These are phyloP conservation scores for Phaseolus lunatus DNA, from an alignment of 306 rosid genomes.

Conservation along the genomic window DNA sequence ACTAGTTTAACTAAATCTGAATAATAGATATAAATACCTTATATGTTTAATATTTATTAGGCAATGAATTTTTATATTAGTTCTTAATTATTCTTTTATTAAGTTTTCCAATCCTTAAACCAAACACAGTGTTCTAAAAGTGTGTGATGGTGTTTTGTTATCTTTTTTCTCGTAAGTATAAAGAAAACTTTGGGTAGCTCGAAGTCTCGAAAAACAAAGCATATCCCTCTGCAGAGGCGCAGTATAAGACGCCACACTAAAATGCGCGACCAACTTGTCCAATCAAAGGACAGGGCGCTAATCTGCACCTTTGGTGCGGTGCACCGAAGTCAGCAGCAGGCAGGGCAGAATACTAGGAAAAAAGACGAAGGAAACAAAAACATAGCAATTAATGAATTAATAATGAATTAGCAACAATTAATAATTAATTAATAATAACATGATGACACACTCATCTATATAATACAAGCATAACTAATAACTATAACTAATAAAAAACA, in stretches of 20 bases:
- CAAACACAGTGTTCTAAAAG: too few relatives aligned
- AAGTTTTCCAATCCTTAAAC: too few relatives aligned
- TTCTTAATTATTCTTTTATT: too few relatives aligned
- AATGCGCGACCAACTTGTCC: constrained; percentile 4
- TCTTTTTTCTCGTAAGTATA: not conserved
- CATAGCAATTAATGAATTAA: not conserved
- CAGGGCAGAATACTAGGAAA: not conserved
- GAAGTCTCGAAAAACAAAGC: not conserved
- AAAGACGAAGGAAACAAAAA: constrained; percentile 13
- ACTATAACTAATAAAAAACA: not conserved
- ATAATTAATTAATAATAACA: not conserved
- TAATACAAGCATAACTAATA: not conserved
- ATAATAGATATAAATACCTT: too few relatives aligned
- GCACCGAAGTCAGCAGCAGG: constrained; percentile 35
- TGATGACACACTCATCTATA: not conserved
- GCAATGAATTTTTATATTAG: too few relatives aligned
- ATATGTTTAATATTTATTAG: too few relatives aligned
- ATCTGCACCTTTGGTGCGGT: constrained; percentile 8
- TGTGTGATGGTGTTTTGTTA: not conserved
- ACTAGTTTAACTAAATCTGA: too few relatives aligned
- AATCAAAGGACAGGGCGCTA: not conserved
- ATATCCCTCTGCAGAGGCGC: constrained; percentile 1
- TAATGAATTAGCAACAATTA: not conserved
- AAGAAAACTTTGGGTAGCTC: constrained; percentile 19
- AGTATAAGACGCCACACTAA: constrained; percentile 18